These are phyloP conservation scores for Dactylellina cionopaga DNA, from an alignment of 2,329 filamentous ascomycete genomes.

Conservation along the genomic window DNA sequence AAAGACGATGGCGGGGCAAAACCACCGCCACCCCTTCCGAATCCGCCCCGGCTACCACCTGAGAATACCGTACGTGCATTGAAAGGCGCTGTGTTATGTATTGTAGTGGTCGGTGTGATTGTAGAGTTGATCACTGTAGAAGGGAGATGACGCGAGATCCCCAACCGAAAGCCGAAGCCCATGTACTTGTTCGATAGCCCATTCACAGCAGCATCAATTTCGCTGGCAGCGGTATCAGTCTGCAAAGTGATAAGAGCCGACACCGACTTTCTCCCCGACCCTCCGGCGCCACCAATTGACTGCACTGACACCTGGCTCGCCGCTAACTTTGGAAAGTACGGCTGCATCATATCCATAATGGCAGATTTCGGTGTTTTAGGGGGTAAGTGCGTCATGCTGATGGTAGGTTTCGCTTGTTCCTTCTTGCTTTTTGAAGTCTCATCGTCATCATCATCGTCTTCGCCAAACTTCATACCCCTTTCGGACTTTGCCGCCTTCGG, in stretches of 20 bases:
- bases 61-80: constrained; percentile 75
- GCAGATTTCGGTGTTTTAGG: constrained; percentile 69
- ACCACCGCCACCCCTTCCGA: constrained; percentile 69
- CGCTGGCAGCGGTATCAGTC: constrained; percentile 80
- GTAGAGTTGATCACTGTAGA: constrained; percentile 72
- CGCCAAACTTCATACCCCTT: constrained; percentile 61
- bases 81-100: constrained; percentile 71
- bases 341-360: constrained; percentile 69
- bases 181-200: constrained; percentile 80
- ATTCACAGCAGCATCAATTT: constrained; percentile 83
- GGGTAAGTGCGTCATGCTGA: constrained; percentile 71
- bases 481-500: constrained; percentile 44
- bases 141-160: constrained; percentile 82
- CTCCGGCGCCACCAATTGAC: constrained; percentile 65
- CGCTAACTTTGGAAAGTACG: constrained; percentile 67
- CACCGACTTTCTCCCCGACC: constrained; percentile 74
- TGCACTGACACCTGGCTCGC: constrained; percentile 80
- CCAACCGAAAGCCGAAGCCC: constrained; percentile 83
- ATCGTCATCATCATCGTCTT: constrained; percentile 65
- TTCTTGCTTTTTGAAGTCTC: constrained; percentile 58
- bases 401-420: constrained; percentile 67
- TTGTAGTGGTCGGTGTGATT: constrained; percentile 65
- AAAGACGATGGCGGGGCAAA: constrained; percentile 84
- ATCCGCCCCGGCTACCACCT: constrained; percentile 64
- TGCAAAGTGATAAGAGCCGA: constrained; percentile 83